Conservation (phyloP, 139 green algal genomes). For the Picochlorum sp. region DNA sequence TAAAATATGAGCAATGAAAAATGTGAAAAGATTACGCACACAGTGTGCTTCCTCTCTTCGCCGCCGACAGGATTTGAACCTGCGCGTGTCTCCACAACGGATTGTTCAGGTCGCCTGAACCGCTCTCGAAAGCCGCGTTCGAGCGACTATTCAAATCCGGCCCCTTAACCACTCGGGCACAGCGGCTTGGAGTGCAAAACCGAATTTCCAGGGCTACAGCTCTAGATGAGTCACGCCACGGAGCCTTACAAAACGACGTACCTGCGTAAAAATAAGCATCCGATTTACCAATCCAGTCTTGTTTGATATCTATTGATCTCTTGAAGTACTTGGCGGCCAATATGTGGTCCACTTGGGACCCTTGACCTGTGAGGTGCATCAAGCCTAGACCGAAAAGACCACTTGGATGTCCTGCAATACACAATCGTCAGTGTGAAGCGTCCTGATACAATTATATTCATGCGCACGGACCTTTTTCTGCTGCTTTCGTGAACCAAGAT, state of each 20-base stretch:
- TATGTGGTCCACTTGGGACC: conserved; percentile 38
- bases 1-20: conserved; percentile 1
- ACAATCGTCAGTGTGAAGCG: not conserved
- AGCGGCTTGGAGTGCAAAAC: conserved; percentile 7
- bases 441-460: not conserved
- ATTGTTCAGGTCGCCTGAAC: conserved; percentile 9
- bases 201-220: not conserved
- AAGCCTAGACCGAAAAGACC: conserved; percentile 83
- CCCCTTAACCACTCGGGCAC: conserved; percentile 47
- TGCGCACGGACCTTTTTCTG: conserved; percentile 5
- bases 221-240: not conserved
- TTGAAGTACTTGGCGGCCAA: conserved; percentile 52
- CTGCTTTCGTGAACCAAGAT: conserved; percentile 27
- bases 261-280: conserved; percentile 72
- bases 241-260: not conserved
- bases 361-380: conserved; percentile 76
- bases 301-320: conserved; percentile 23
- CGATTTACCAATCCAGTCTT: conserved; percentile 22
- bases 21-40: not conserved
- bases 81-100: conserved; percentile 37
- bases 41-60: not conserved
- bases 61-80: conserved; percentile 43
- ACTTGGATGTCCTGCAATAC: conserved; percentile 6
- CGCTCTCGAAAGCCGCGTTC: conserved; percentile 1
- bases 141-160: conserved; percentile 27